Evolutionary conservation across 2,329 filamentous ascomycete species (phyloP), one percentile per base, ranked within the genome.

Genomic region (Neofusicoccum sp.): DNA sequence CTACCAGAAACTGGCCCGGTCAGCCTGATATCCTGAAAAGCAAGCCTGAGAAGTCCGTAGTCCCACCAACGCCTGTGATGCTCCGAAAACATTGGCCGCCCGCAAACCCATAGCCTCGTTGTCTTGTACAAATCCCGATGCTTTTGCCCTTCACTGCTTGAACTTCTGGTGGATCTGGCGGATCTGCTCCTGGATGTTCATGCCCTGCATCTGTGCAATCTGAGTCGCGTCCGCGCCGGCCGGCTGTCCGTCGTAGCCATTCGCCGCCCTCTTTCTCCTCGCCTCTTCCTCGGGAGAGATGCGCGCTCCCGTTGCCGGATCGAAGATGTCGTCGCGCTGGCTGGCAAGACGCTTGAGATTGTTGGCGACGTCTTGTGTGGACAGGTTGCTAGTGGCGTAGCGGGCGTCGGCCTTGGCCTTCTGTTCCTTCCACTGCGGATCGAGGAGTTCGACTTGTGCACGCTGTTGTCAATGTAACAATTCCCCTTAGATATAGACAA

Each of bases 341-440:
- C 91, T 93, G 29, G 93, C 93, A 58, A 98, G 83, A n/a, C 94
- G 89, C 81, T 98, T 98, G 66, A 98, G 85, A 74, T 98, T 97
- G 75, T 92, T 93, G 58, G 93, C 93, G 49, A 96, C 92, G 69
- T 98, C 94, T 37, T 85, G 87, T 3, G 92, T 94, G 1, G 90
- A 91, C 8, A 97, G 79, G 70, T 96, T 97, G 8, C 93, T 96
- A 0, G 91, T 93, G 1, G 91, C 87, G 67, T 90, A 92, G 66
- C 94, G 89, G 11, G 90, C 87, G 49, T 97, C 92, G 14, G 91
- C 88, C 75, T 96, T 96, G 64, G 91, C 90, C 69, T 93, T 92
- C 75, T 98, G 93, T 74, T 97, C 93, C 75, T 96, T 96, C 93
- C 94, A 98, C 64, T 90, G 87, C 0, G 94, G 94, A 74, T 98